phyloP scores from a whole-genome alignment of 108 stramenopile genomes.

The Cyclotella cryptica region DNA sequence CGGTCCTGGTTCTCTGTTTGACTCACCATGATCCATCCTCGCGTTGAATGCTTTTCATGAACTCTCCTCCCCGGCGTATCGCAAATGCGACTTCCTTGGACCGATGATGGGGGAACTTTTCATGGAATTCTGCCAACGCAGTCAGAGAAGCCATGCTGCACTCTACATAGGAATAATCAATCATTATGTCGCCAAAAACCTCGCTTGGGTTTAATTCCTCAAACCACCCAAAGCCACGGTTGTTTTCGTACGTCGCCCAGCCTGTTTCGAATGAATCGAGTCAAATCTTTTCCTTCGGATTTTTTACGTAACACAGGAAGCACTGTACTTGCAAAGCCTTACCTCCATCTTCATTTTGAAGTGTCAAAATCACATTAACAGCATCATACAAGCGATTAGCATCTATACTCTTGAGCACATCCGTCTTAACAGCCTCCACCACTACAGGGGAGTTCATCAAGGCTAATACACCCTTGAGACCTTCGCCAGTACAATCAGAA shows the following conservation, averaged over 20 bases:
- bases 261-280: conserved; percentile 33
- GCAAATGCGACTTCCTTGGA: conserved; percentile 74
- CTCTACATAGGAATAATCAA: conserved; percentile 99
- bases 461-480: conserved; percentile 87
- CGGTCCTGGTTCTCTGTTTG: background rate
- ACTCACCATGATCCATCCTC: conserved; percentile 93
- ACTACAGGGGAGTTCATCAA: conserved; percentile 69
- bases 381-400: conserved; percentile 81
- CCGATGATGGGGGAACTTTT: conserved; percentile 81
- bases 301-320: background rate
- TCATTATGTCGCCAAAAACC: conserved; percentile 99
- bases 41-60: conserved; percentile 95
- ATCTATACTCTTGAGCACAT: conserved; percentile 56
- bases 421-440: conserved; percentile 57
- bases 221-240: conserved; percentile 97
- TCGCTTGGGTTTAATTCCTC: conserved; percentile 97
- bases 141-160: conserved; percentile 96
- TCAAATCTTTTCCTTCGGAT: background rate
- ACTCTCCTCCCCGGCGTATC: conserved; percentile 81
- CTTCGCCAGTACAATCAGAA: conserved; percentile 98
- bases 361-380: conserved; percentile 84
- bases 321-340: background rate
- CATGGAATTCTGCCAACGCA: conserved; percentile 91
- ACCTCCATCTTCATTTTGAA: conserved; percentile 97
- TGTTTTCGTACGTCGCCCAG: conserved; percentile 99